Percentiles rank a stretch among this genome's conserved stretches.
Evolutionary conservation across 202 grass and related monocot species (phyloP).

Genomic region (Tripidium arundinaceum): DNA sequence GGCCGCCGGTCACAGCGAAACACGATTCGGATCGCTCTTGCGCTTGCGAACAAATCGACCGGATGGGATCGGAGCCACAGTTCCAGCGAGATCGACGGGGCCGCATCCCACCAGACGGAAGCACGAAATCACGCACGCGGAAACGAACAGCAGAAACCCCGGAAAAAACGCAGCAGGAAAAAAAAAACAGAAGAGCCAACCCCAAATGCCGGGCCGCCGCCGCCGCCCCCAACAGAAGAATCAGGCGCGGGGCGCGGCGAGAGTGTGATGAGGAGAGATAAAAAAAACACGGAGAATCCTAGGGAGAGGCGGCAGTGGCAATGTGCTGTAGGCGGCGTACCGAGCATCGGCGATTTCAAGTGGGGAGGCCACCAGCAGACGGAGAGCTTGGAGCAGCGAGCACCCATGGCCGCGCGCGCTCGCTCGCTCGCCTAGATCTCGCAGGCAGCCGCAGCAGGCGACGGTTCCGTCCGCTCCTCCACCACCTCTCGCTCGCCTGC

Average conservation of each 20-base stretch:
- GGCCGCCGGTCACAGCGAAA: background rate
- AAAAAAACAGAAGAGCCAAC: background rate
- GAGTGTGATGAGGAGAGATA: background rate
- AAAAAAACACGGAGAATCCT: background rate
- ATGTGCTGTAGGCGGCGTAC: constrained; percentile 22
- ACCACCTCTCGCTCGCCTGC: constrained; percentile 10
- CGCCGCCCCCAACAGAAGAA: background rate
- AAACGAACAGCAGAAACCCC: constrained; percentile 13
- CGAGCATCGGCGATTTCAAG: constrained; percentile 68
- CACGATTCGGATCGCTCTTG: constrained; percentile 6
- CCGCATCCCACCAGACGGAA: background rate
- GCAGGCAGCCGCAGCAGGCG: constrained; percentile 3
- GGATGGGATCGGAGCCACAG: constrained; percentile 31
- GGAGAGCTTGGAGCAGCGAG: constrained; percentile 82
- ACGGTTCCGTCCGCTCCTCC: constrained; percentile 24
- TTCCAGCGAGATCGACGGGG: constrained; percentile 32
- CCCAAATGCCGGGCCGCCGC: constrained; percentile 31
- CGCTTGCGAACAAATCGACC: background rate
- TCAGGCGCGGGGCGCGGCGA: background rate
- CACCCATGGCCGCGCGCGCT: constrained; percentile 45
- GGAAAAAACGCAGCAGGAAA: background rate
- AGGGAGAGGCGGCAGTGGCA: background rate
- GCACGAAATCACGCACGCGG: background rate
- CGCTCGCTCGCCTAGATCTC: constrained; percentile 29
- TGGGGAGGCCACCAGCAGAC: constrained; percentile 74